Base-by-base conservation (phyloP, 768 basidiomycete species). In the Suillus clintonianus region DNA sequence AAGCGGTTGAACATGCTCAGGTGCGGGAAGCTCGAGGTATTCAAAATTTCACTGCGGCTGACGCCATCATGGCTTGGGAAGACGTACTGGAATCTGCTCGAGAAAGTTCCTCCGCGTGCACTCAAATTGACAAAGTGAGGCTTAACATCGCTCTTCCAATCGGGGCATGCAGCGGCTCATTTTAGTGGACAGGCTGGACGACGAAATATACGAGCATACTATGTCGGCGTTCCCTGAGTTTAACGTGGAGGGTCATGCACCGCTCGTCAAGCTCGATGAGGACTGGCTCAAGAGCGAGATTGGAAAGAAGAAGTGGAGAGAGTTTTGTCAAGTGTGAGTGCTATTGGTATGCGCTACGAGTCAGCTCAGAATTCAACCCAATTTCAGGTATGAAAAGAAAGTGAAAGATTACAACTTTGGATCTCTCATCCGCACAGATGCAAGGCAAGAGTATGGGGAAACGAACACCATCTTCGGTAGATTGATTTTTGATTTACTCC, bases 341-440 rank as follows among this genome's bases (percentile, higher is more conserved):
- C 14, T 34, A 7, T 27, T 9, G 22, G 10, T 56, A 34, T 34
- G 14, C 19, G 8, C n/a, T 17, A 19, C 34, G 36, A 60, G 22
- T 60, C 10, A 60, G 50, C 30, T 53, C 7, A 53, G 14, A n/a
- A 24, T 19, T 65, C 65, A 58, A 71, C 58, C 55, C 22, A 32
- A 53, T 45, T 34, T 58, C 67, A 93, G 93, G 63, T 97, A 96
- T 79, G 91, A 97, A 79, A 89, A 91, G 63, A 92, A 90, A 71
- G 81, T 99, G 60, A 90, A 91, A 71, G 95, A 98, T 68, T 94
- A 91, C 79, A 99, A 99, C 83, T 98, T 98, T 78, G 97, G 97
- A 22, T 98, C 94, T 2, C 81, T 99, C 68, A 90, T 99, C 67
- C 86, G 97, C 58, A 89, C 86, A 54, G 86, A 97, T 71, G 84